Evolutionary conservation across 345 rosid genomes (phyloP).

Genomic region (Adansonia digitata): DNA sequence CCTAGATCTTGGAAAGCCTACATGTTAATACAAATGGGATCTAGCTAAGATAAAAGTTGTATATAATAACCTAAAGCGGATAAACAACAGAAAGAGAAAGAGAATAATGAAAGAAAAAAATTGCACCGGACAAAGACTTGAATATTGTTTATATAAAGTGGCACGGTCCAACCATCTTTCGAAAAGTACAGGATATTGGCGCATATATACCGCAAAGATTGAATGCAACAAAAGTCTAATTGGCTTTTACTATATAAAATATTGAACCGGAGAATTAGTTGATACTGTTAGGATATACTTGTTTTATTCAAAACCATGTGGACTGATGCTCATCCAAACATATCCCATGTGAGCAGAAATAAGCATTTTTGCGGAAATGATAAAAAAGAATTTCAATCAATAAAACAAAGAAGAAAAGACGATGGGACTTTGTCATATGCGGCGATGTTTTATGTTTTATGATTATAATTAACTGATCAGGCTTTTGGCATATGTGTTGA

Average conservation of each 20-base stretch:
- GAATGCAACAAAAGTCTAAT: background rate
- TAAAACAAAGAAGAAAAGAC: background rate
- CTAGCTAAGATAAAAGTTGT: background rate
- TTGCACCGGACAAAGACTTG: background rate
- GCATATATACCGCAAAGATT: background rate
- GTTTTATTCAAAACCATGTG: constrained; percentile 6
- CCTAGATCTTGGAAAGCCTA: background rate
- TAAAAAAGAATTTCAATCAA: background rate
- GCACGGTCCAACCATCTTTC: background rate
- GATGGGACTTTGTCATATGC: background rate
- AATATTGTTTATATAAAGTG: background rate
- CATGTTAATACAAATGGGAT: background rate
- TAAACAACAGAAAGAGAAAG: background rate
- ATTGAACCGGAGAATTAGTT: background rate
- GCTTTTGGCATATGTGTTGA: background rate
- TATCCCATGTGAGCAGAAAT: background rate
- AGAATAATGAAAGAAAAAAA: background rate
- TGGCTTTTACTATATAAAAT: background rate
- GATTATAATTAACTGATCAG: background rate
- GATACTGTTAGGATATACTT: background rate
- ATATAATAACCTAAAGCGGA: background rate
- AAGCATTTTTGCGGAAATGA: background rate
- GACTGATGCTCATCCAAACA: background rate
- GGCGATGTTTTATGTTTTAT: background rate
- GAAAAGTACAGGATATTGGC: background rate